Evolutionary conservation across 1,139 yeast genomes (phyloP).

Genomic region (Saccharomyces hybrid): DNA sequence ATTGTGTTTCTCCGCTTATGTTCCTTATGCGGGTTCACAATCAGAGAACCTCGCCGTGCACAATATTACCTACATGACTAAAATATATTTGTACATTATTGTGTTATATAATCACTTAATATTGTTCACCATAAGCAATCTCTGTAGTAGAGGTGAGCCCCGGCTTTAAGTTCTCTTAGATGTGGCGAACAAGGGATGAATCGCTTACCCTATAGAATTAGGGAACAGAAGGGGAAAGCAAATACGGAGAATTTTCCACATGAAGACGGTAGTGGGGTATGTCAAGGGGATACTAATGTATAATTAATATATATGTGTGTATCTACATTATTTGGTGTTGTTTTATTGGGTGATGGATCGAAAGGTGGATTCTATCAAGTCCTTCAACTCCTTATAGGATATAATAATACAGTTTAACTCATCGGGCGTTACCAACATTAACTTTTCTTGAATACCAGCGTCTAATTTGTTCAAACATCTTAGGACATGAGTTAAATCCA

Average conservation of each 20-base stretch:
- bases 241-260: background rate
- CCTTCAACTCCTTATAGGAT: conserved; percentile 71
- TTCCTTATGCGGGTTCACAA: background rate
- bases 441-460: conserved; percentile 81
- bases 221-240: background rate
- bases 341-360: conserved; percentile 41
- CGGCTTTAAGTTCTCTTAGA: background rate
- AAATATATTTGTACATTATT: background rate
- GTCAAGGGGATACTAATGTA: background rate
- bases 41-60: background rate
- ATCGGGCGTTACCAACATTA: conserved; percentile 72
- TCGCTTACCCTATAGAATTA: background rate
- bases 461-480: conserved; percentile 79
- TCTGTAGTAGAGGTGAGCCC: background rate
- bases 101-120: background rate
- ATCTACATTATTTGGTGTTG: background rate
- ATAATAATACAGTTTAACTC: conserved; percentile 75
- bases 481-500: conserved; percentile 79
- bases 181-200: background rate
- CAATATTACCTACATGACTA: background rate
- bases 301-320: background rate
- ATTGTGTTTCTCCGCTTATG: background rate
- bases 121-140: background rate
- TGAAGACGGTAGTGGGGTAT: background rate
- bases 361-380: conserved; percentile 64